Evolutionary conservation across 2,329 filamentous ascomycete species (phyloP).

Genomic region (Ceratocystis ficicola): DNA sequence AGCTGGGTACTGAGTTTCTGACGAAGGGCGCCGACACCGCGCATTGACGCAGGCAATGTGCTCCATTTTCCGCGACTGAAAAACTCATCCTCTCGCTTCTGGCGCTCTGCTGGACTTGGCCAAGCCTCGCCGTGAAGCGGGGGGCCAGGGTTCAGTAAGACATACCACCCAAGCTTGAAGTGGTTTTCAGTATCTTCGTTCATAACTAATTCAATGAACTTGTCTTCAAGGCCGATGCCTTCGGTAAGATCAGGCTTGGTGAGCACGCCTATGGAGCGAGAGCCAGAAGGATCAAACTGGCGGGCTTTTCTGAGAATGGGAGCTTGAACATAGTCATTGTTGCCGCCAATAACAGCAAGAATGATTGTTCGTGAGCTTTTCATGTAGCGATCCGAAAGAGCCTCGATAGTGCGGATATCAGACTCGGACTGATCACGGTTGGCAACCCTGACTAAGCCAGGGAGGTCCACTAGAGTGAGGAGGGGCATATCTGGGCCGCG

Average conservation of each 20-base stretch:
- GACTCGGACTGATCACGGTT: slow-evolving; percentile 41
- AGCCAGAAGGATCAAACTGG: slow-evolving; percentile 38
- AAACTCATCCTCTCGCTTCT: slow-evolving; percentile 36
- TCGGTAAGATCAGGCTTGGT: slow-evolving; percentile 44
- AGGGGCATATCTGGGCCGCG: slow-evolving; percentile 47
- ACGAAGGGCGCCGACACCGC: slow-evolving; percentile 36
- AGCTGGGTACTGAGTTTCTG: slow-evolving; percentile 40
- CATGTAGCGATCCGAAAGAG: slow-evolving; percentile 43
- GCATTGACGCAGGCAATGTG: slow-evolving; percentile 36
- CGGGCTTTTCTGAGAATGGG: slow-evolving; percentile 41
- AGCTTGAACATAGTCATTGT: slow-evolving; percentile 43
- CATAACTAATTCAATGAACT: slow-evolving; percentile 42
- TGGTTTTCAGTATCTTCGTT: slow-evolving; percentile 40
- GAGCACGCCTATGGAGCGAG: slow-evolving; percentile 40
- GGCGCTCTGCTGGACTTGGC: slow-evolving; percentile 34
- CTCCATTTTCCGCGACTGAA: slow-evolving; percentile 40
- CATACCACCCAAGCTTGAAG: slow-evolving; percentile 42
- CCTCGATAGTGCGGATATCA: slow-evolving; percentile 42
- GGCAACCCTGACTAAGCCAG: slow-evolving; percentile 44
- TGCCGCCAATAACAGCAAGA: slow-evolving; percentile 43
- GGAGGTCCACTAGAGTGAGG: slow-evolving; percentile 50
- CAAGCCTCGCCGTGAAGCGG: slow-evolving; percentile 35
- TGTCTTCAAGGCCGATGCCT: slow-evolving; percentile 41
- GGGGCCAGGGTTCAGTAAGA: slow-evolving; percentile 39
- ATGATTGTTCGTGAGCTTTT: slow-evolving; percentile 44